phyloP scores from a whole-genome alignment of 1,284 basidiomycete species.

The Heterobasidion irregulare region DNA sequence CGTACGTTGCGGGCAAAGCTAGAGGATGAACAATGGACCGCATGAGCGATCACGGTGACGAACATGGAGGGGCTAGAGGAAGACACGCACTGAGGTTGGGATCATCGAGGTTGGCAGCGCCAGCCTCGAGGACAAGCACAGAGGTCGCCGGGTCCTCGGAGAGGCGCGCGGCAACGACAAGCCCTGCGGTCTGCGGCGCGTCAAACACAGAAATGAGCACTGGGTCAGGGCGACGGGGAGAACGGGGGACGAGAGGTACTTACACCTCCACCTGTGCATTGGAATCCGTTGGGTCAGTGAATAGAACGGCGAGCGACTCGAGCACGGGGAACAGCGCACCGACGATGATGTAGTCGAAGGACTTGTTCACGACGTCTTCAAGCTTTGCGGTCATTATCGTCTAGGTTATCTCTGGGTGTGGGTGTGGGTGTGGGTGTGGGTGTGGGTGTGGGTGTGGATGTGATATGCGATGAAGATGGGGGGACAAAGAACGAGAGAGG shows the following conservation, averaged over 20 bases:
- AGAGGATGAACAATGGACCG: neutral
- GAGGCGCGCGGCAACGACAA: constrained; percentile 16
- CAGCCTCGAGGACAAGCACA: constrained; percentile 32
- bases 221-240: neutral
- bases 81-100: constrained; percentile 16
- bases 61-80: neutral
- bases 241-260: neutral
- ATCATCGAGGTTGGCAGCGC: constrained; percentile 22
- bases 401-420: too few relatives aligned
- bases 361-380: constrained; percentile 6
- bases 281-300: neutral
- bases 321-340: constrained; percentile 4
- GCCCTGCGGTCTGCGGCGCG: constrained; percentile 10
- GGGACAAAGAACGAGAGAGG: too few relatives aligned
- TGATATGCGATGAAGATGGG: too few relatives aligned
- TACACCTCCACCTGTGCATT: neutral
- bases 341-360: constrained; percentile 16
- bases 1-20: constrained; percentile 1
- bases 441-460: too few relatives aligned
- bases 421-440: too few relatives aligned
- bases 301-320: neutral
- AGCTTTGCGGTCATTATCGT: neutral
- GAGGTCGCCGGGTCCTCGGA: constrained; percentile 15
- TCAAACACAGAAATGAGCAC: neutral
- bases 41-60: neutral